Percentiles rank a stretch among this genome's conserved stretches.
phyloP scores from a whole-genome alignment of 2,329 filamentous ascomycete species.

The Fonsecaea pedrosoi region DNA sequence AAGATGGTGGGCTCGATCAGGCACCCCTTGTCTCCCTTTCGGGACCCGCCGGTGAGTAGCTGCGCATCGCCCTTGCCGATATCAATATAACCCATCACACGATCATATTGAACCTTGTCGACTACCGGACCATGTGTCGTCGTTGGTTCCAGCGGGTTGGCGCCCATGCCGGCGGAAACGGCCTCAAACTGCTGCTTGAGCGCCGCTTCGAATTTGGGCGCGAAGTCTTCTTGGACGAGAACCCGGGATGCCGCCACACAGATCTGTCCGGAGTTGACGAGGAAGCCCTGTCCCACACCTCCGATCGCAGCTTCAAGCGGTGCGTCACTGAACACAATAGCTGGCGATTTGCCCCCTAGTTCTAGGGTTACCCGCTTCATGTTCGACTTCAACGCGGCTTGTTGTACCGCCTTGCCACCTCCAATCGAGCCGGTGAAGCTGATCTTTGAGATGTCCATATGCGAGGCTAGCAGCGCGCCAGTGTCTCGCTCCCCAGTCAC shows the following conservation, averaged over 20 bases:
- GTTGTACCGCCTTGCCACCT: conserved; percentile 62
- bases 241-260: conserved; percentile 70
- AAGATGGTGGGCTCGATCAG: conserved; percentile 50
- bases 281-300: conserved; percentile 72
- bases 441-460: conserved; percentile 74
- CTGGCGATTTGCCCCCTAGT: conserved; percentile 64
- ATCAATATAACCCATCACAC: conserved; percentile 52
- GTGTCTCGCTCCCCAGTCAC: conserved; percentile 73
- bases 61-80: conserved; percentile 50
- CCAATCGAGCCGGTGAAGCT: conserved; percentile 78
- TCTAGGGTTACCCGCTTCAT: conserved; percentile 68
- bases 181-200: conserved; percentile 59
- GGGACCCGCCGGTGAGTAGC: conserved; percentile 47
- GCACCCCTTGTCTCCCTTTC: conserved; percentile 46
- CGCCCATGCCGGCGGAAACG: conserved; percentile 68
- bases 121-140: conserved; percentile 54
- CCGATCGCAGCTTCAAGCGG: conserved; percentile 73
- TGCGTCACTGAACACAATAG: conserved; percentile 64
- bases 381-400: conserved; percentile 49
- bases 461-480: conserved; percentile 70
- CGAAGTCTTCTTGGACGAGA: conserved; percentile 65
- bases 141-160: conserved; percentile 70
- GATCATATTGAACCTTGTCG: conserved; percentile 52
- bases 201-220: conserved; percentile 63
- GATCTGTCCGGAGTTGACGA: conserved; percentile 67